Evolutionary conservation across 495 filamentous ascomycete species (phyloP).

Genomic region (Podospora conica): DNA sequence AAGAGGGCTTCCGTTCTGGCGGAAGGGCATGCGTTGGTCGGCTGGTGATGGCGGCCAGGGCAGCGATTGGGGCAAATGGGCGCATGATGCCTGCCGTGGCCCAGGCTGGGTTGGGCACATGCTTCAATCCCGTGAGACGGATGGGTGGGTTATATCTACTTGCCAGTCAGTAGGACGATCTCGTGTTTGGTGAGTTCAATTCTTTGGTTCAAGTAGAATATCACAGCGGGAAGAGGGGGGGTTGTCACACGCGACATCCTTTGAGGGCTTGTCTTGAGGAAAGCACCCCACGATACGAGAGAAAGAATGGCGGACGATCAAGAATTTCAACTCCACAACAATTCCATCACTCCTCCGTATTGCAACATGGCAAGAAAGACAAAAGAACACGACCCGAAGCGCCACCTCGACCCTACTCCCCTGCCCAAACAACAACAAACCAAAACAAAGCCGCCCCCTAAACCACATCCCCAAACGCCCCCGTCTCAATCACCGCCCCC

Average conservation of each 20-base stretch:
- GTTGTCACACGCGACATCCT: neutral
- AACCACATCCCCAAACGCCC: neutral
- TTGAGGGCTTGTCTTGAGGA: neutral
- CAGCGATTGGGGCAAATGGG: neutral
- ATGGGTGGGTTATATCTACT: neutral
- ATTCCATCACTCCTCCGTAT: too few species aligned
- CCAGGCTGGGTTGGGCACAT: too few species aligned
- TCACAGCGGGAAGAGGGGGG: neutral
- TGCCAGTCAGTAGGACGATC: neutral
- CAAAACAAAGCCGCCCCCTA: neutral
- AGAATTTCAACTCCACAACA: too few species aligned
- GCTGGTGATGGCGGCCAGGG: neutral
- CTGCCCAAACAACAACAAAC: too few species aligned
- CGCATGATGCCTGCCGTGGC: neutral
- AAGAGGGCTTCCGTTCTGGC: neutral
- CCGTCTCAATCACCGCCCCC: neutral
- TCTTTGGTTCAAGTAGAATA: neutral
- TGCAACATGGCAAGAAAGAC: too few species aligned
- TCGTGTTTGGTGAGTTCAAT: neutral
- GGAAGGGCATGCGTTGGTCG: neutral
- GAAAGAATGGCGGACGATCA: too few species aligned
- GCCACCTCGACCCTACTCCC: too few species aligned
- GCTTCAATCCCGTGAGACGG: neutral
- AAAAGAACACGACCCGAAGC: neutral
- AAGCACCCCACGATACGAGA: too few species aligned